Percentiles rank a stretch among this genome's conserved stretches.
These are phyloP conservation scores for Thalassia testudinum DNA, from an alignment of 116 monocot genomes.

Conservation along the genomic window DNA sequence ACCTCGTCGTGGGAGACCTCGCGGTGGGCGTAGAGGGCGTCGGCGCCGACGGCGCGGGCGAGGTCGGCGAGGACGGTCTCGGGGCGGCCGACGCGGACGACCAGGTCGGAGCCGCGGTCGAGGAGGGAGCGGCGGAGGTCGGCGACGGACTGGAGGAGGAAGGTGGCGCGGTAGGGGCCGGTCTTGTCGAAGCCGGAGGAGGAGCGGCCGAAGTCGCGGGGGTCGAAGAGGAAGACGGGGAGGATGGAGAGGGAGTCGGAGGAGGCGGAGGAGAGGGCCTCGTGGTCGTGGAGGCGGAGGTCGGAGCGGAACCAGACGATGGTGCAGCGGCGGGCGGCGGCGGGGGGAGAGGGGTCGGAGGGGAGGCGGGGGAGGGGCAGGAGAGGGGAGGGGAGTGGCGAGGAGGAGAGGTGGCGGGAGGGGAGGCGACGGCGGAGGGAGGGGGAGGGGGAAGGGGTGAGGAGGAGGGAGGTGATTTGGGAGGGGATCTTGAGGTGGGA, in stretches of 20 bases:
- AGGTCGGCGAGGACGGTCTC: slow-evolving; percentile 42
- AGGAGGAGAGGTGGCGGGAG: slow-evolving; percentile 12
- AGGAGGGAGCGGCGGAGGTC: slow-evolving; percentile 37
- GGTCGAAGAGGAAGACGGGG: slow-evolving; percentile 67
- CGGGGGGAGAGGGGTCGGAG: slow-evolving; percentile 28
- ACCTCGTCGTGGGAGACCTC: slow-evolving; percentile 59
- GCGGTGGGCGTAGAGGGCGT: slow-evolving; percentile 46
- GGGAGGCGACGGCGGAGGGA: slow-evolving; percentile 3
- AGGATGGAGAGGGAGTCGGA: slow-evolving; percentile 50
- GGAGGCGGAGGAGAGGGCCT: slow-evolving; percentile 37
- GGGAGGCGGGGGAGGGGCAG: slow-evolving; percentile 26
- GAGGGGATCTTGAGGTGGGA: slow-evolving; percentile 23
- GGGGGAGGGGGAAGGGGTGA: slow-evolving; percentile 10
- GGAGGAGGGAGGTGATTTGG: slow-evolving; percentile 24
- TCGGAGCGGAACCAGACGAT: slow-evolving; percentile 61
- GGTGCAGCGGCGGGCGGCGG: slow-evolving; percentile 40
- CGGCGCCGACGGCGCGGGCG: slow-evolving; percentile 39
- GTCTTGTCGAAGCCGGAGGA: slow-evolving; percentile 58
- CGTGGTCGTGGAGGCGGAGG: slow-evolving; percentile 65
- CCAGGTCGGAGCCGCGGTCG: slow-evolving; percentile 49
- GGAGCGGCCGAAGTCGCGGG: slow-evolving; percentile 53
- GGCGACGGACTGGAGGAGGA: slow-evolving; percentile 45
- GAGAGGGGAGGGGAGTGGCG: slow-evolving; percentile 22
- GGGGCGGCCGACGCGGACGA: slow-evolving; percentile 43
- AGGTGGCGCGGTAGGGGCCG: slow-evolving; percentile 50